phyloP scores from a whole-genome alignment of 176 grass and related monocot genomes.

The Rhipidocladum racemiflorum region DNA sequence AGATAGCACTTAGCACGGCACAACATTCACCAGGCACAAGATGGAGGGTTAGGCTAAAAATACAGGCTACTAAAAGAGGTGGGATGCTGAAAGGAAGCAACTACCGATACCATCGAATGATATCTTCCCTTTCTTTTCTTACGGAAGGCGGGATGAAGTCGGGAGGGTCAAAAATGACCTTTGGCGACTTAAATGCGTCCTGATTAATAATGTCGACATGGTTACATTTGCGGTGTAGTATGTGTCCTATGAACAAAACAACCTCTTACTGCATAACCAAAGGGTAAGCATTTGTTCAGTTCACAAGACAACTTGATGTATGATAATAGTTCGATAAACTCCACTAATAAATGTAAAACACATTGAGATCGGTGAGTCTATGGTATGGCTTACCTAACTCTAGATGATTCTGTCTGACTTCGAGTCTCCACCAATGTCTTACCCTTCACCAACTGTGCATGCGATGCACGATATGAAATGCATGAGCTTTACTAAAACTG shows the following conservation, averaged over 20 bases:
- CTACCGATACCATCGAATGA: neutral
- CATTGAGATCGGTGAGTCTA: neutral
- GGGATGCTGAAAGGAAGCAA: slow-evolving; percentile 37
- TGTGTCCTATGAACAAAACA: slow-evolving; percentile 64
- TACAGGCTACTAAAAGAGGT: slow-evolving; percentile 14
- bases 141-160: slow-evolving; percentile 10
- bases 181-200: neutral
- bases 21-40: slow-evolving; percentile 16
- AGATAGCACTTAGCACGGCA: neutral
- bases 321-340: neutral
- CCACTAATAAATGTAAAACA: neutral
- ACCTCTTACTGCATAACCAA: slow-evolving; percentile 55
- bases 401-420: slow-evolving; percentile 62
- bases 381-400: slow-evolving; percentile 42
- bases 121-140: slow-evolving; percentile 23
- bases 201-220: slow-evolving; percentile 23
- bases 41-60: neutral
- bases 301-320: neutral
- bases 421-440: slow-evolving; percentile 57
- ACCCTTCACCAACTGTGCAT: slow-evolving; percentile 57
- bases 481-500: neutral
- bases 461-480: slow-evolving; percentile 31
- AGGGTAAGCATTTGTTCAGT: neutral
- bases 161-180: slow-evolving; percentile 48
- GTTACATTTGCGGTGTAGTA: neutral